Base-by-base conservation (phyloP, 2,329 filamentous ascomycete species). In the Claviceps sp. region DNA sequence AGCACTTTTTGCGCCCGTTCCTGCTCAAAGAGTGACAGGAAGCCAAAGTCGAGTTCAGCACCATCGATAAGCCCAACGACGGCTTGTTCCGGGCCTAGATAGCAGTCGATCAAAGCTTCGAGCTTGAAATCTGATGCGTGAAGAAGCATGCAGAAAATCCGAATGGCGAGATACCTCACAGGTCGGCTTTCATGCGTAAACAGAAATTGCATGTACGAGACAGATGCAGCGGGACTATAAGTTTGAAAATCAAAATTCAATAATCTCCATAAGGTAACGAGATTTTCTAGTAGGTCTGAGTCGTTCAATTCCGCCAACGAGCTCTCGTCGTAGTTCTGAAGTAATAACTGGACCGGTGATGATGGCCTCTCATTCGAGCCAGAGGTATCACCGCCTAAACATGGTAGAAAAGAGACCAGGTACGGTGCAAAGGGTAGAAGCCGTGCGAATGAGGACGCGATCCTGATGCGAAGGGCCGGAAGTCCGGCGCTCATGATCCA, bases 361-460 rank as follows among this genome's bases (percentile, higher is more conserved):
- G 55, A 57, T 22, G 56, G 52, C 16, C 54, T 50, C 11, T 54
- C 52, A 9, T 51, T 26, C 4, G 50, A 48, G 17, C 49, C 34
- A 34, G 47, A 20, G 22, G 51, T 42, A 22, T 40, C 17, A 36
- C 45, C 51, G n/a, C 47, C 46, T n/a, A 60, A 40, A 61, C 73
- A 72, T 67, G 83, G 78, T 55, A 88, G 77, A 64, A 89, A 87
- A 54, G 82, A 78, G 50, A 83, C 81, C 44, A 97, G 74, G 63
- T 91, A 81, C 49, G 88, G 86, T 57, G 86, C 86, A 72, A 93
- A 83, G 17, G 88, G 87, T 59, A 96, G 66, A 56, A 95, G 76
- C 61, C 86, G 79, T 54, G 86, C 85, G 69, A 95, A 86, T 36
- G 86, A 84, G 52, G 83, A 77, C 56, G 91, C 76, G 50, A 84